Conservation (phyloP, 2,329 filamentous ascomycete species). For the Ceratocystis huliohia region DNA sequence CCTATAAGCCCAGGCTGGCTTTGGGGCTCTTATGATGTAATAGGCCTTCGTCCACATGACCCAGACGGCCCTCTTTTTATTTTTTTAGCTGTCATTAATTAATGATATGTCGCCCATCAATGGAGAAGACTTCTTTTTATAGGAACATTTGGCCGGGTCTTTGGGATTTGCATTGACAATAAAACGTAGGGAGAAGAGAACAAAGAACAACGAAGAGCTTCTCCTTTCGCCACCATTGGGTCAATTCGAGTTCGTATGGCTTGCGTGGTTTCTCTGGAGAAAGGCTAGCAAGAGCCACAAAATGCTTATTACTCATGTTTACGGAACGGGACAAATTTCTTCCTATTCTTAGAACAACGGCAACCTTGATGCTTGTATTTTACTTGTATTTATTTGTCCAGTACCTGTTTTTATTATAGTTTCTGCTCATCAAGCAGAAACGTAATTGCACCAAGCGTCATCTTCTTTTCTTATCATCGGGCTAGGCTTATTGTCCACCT, state of each 20-base stretch:
- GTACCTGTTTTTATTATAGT: not conserved
- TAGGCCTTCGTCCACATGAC: not conserved
- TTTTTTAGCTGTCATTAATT: not conserved
- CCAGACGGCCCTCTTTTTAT: not conserved
- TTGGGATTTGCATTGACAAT: not conserved
- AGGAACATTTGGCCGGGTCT: not conserved
- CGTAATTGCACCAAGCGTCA: not conserved
- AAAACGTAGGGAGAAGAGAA: not conserved
- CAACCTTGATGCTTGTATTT: not conserved
- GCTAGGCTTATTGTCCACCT: not conserved
- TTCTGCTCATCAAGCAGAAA: not conserved
- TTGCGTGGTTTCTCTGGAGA: not conserved
- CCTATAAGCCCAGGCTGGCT: not conserved
- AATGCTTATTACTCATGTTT: not conserved
- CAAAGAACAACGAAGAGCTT: not conserved
- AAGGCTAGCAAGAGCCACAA: not conserved
- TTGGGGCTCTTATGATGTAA: not conserved
- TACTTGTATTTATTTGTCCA: not conserved
- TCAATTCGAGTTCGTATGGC: not conserved
- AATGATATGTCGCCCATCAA: not conserved
- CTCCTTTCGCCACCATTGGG: not conserved
- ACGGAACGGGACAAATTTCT: not conserved
- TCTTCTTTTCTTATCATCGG: not conserved
- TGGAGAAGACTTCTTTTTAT: not conserved
- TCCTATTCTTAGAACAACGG: constrained; percentile 1